Percentiles rank a stretch among this genome's conserved stretches.
Conservation (phyloP, 352 stramenopile species). For the Phytophthora fragariae region DNA sequence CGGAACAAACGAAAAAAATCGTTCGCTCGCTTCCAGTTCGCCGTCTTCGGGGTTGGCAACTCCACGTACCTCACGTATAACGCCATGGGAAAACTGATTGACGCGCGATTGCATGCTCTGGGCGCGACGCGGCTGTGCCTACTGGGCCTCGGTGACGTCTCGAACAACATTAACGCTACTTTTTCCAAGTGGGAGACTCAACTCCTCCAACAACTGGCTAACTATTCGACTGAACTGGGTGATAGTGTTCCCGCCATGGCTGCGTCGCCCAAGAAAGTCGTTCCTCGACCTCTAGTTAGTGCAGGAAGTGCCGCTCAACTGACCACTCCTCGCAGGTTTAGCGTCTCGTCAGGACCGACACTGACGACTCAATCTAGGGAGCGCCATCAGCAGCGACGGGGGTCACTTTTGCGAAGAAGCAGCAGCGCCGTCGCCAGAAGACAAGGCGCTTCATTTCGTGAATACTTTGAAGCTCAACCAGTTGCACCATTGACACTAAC, state of each 20-base stretch:
- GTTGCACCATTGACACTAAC: slow-evolving; percentile 6
- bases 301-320: slow-evolving; percentile 6
- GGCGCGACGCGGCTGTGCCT: slow-evolving; percentile 72
- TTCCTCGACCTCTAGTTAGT: slow-evolving; percentile 2
- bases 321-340: slow-evolving; percentile 5
- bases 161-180: slow-evolving; percentile 73
- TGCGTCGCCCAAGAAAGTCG: not conserved
- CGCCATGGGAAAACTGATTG: slow-evolving; percentile 92
- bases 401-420: slow-evolving; percentile 5
- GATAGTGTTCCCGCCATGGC: not conserved
- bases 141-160: slow-evolving; percentile 93
- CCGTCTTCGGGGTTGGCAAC: slow-evolving; percentile 97
- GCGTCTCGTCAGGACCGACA: not conserved
- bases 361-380: not conserved
- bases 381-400: not conserved
- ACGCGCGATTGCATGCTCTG: slow-evolving; percentile 81
- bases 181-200: slow-evolving; percentile 69
- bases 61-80: slow-evolving; percentile 97
- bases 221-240: not conserved
- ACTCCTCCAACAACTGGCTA: slow-evolving; percentile 50
- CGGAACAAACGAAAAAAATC: slow-evolving; percentile 6
- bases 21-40: slow-evolving; percentile 78
- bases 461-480: not conserved
- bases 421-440: not conserved
- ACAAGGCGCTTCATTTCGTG: not conserved